Base-by-base conservation (phyloP, 805 yeast species). In the Saccharomyces jurei region DNA sequence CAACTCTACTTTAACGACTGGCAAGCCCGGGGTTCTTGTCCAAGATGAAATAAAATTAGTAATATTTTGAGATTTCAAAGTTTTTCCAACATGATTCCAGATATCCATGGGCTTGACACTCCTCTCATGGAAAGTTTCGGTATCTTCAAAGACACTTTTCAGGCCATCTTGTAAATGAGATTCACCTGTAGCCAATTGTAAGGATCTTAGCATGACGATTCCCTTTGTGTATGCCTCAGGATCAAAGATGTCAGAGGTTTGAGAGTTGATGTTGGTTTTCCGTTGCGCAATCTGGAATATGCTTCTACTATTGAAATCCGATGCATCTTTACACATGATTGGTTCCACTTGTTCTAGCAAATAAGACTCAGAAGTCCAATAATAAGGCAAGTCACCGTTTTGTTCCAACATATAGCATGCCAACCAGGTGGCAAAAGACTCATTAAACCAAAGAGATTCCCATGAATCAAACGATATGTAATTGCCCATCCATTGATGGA, bases 401-500 rank as follows among this genome's bases (percentile, higher is more conserved):
- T 64, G 58, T 31, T 69, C 66, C 14, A 83, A 63, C 0, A 81
- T 61, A 51, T 73, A 73, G 59, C 77, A 77, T 0, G 90, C 87
- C 59, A 82, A 73, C 76, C 83, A 84, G 0, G 94, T 86, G 0
- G 95, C 94, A 70, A 87, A 84, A 2, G 87, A 73, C 70, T 87
- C 95, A 62, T 86, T 85, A 54, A 87, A 71, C 91, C 94, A 86
- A 41, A 87, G 70, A 62, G 79, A 75, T 51, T 77, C 78, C 85
- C 89, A 87, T 21, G 81, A 78, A 51, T 83, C 86, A 61, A 86
- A 84, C 1, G 87, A 74, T 2, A 86, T 77, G 59, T 75, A 72
- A 59, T 87, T 82, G 8, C 94, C 95, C 54, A 87, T 68, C 89
- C 89, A 87, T 70, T 87, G 92, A 65, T 87, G 95, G 29, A 86